These are phyloP conservation scores for Beauveria rudraprayagi DNA, from an alignment of 2,329 filamentous ascomycete species.

Conservation along the genomic window DNA sequence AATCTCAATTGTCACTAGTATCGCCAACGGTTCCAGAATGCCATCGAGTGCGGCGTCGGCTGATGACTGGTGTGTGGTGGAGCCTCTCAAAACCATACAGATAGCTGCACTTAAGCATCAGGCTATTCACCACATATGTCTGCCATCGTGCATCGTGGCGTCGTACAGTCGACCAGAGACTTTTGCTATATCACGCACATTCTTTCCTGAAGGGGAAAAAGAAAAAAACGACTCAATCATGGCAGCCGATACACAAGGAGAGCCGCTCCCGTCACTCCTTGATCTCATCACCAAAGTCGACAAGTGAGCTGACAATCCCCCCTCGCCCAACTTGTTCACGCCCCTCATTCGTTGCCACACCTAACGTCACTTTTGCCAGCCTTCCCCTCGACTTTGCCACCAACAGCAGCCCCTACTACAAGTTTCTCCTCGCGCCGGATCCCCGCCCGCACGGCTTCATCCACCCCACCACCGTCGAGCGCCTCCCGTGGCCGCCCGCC, in stretches of 20 bases:
- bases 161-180: background rate
- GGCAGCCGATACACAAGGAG: background rate
- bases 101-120: background rate
- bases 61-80: background rate
- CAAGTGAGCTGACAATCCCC: slow-evolving; percentile 26
- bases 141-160: background rate
- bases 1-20: background rate
- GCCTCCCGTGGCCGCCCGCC: slow-evolving; percentile 38
- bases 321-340: background rate
- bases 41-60: background rate
- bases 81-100: background rate
- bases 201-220: no score
- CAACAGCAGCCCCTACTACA: slow-evolving; percentile 32
- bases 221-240: background rate
- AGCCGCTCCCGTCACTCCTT: slow-evolving; percentile 4
- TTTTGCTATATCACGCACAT: no score
- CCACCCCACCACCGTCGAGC: slow-evolving; percentile 33
- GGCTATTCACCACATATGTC: background rate
- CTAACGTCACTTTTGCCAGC: slow-evolving; percentile 22
- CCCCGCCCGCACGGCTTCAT: slow-evolving; percentile 42
- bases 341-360: slow-evolving; percentile 12
- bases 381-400: slow-evolving; percentile 38
- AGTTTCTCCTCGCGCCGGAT: slow-evolving; percentile 37
- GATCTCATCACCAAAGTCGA: slow-evolving; percentile 21
- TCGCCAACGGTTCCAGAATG: no score